Percentiles rank a stretch among this genome's conserved stretches.
phyloP scores from a whole-genome alignment of 257 asterid species.

The Solanum etuberosum region DNA sequence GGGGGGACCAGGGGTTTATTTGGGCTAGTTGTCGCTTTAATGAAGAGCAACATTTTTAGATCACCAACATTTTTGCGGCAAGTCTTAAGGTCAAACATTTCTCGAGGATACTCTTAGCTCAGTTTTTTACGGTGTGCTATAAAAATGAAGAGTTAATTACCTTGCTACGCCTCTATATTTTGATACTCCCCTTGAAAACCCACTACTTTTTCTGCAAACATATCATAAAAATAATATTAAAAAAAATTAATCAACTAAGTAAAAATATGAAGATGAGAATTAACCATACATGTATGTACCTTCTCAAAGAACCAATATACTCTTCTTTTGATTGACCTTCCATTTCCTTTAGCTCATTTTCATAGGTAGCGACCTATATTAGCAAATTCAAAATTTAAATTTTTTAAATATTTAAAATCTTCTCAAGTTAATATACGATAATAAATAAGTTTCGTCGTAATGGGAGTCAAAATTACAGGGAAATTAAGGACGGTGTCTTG shows the following conservation, averaged over 20 bases:
- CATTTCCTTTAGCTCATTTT: slow-evolving; percentile 74
- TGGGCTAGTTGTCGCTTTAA: neutral
- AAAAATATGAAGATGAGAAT: neutral
- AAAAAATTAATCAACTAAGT: neutral
- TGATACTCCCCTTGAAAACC: slow-evolving; percentile 95
- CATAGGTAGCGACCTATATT: slow-evolving; percentile 41
- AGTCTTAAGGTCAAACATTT: neutral
- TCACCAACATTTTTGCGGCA: neutral
- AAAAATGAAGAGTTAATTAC: slow-evolving; percentile 14
- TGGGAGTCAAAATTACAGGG: slow-evolving; percentile 32
- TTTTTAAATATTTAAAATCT: too few species aligned
- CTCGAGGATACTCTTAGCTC: neutral
- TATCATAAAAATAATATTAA: neutral
- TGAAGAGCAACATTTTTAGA: neutral
- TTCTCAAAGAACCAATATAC: slow-evolving; percentile 79
- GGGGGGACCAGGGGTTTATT: too few species aligned
- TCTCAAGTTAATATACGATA: neutral
- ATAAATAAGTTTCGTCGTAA: neutral
- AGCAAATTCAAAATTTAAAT: neutral
- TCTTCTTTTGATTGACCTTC: slow-evolving; percentile 80
- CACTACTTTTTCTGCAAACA: slow-evolving; percentile 76
- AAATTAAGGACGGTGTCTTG: slow-evolving; percentile 76
- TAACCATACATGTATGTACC: slow-evolving; percentile 20
- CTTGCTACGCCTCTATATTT: slow-evolving; percentile 97
- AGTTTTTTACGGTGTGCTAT: neutral